Base-by-base conservation (phyloP, 768 basidiomycete species). In the Pisolithus albus region DNA sequence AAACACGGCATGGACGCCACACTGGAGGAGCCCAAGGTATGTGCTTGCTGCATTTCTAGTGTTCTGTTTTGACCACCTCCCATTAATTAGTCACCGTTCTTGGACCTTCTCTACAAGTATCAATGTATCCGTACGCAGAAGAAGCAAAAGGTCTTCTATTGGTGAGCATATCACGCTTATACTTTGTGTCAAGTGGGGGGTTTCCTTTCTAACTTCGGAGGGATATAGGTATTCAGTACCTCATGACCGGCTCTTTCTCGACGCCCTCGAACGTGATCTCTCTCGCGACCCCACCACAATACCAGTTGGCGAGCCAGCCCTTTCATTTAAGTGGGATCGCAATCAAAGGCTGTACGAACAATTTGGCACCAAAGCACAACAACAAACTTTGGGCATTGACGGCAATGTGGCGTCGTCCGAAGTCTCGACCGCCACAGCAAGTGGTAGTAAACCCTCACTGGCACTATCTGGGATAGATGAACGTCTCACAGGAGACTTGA, bases 101-200 rank as follows among this genome's bases (percentile, higher is more conserved):
- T 97, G 16, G 94, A 97, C 60, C 77, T 94, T 24, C 72, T 97
- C 9, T 96, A 96, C 81, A 93, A 94, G 68, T 93, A 89, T 60
- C 92, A 94, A 64, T 95, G 93, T 65, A 96, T 97, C 58, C 83
- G 94, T 37, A 97, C 94, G 1, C 94, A 97, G 67, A 97, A 96
- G 78, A 97, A 96, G 72, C 94, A 95, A 73, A 93, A 97, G 68
- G 94, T 97, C n/a, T 97, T 96, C 64, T 96, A 90, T 67, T 97
- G 94, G 93, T 90, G 58, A 50, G 84, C 72, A 23, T 1, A 19
- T 37, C 44, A 47, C 39, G 16, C 51, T 48, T 28, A n/a, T n/a
- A n/a, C n/a, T n/a, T n/a, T n/a, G n/a, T 23, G 15, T 49, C 45
- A 23, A 36, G 5, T 4, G 6, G 15, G 28, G 6, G 15, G 28